Evolutionary conservation across 139 green algal species (phyloP), one percentile per base, ranked within the genome.

Genomic region (Dunaliella primolecta): DNA sequence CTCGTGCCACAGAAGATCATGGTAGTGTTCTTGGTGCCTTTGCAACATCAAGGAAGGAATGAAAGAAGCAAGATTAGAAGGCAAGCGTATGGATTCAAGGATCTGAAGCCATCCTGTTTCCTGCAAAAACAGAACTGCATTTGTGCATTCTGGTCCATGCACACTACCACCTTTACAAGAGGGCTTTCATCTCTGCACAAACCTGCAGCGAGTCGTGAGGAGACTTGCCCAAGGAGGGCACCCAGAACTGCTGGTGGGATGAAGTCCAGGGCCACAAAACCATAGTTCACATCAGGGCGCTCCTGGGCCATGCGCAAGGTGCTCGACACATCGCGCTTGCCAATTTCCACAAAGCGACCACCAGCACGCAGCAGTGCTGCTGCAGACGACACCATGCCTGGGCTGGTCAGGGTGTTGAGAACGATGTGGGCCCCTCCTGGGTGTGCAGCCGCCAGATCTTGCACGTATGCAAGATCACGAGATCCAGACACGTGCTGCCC

Each of bases 311-410:
- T 87, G 2, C 92, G 86, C 3, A 78, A 85, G 0, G 89, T 35
- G 29, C 84, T 92, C 91, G 91, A 97, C 75, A 98, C 94, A 90
- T 96, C 95, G 55, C 95, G 90, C 92, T 98, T 98, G 86, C 90
- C 91, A 86, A 98, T 97, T 87, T 98, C 95, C 38, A 96, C 90
- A 81, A 97, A 90, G 0, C 86, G 75, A 0, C 90, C 95, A 38
- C 91, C 91, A 2, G 2, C 35, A 36, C 35, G 72, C 36, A 97
- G 79, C 2, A 46, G 33, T 24, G 93, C 88, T 55, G 97, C 78
- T 27, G 91, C 93, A 29, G 89, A 94, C 0, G 88, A 86, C 33
- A 98, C 93, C 89, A 97, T 95, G 87, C 94, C 94, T 2, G 93
- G 90, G 32, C 88, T 93, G 25, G 95, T 98, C 77, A 98, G 89